Percentiles rank a stretch among this genome's conserved stretches.
These are phyloP conservation scores for Penicillium sp. DNA, from an alignment of 2,329 filamentous ascomycete genomes.

Conservation along the genomic window DNA sequence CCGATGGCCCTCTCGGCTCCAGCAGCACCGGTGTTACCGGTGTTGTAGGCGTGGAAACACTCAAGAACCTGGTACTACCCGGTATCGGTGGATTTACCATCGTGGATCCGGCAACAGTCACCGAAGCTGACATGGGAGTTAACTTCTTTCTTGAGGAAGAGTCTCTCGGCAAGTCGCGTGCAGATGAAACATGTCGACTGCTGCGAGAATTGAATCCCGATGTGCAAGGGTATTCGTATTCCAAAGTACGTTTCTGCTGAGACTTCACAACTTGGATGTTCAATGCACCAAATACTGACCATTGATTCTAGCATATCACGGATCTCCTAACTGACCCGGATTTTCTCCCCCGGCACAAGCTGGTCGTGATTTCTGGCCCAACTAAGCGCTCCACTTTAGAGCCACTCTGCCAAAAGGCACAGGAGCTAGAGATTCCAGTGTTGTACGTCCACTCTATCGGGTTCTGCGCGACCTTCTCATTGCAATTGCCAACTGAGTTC, in stretches of 20 bases:
- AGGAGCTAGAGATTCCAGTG: constrained; percentile 65
- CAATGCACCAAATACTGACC: background rate
- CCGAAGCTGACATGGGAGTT: constrained; percentile 80
- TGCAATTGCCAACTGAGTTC: constrained; percentile 74
- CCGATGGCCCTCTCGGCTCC: constrained; percentile 45
- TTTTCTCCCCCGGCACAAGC: constrained; percentile 52
- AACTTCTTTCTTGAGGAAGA: constrained; percentile 93
- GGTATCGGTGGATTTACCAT: constrained; percentile 92
- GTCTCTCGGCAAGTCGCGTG: constrained; percentile 73
- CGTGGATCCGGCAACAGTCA: constrained; percentile 74
- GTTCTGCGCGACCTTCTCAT: constrained; percentile 87
- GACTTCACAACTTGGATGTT: background rate
- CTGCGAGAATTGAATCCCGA: constrained; percentile 90
- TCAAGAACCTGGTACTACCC: constrained; percentile 96
- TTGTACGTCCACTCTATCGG: constrained; percentile 86
- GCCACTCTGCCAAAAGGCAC: constrained; percentile 51
- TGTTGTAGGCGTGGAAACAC: constrained; percentile 81
- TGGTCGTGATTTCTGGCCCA: constrained; percentile 63
- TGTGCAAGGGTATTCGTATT: constrained; percentile 71
- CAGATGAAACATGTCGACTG: constrained; percentile 72
- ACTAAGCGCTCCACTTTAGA: constrained; percentile 54
- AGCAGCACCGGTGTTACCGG: constrained; percentile 60
- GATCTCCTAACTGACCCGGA: constrained; percentile 40
- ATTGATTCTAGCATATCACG: constrained; percentile 31
- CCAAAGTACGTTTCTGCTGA: constrained; percentile 47